phyloP scores from a whole-genome alignment of 805 yeast genomes.

The Saccharomycopsis babjevae region DNA sequence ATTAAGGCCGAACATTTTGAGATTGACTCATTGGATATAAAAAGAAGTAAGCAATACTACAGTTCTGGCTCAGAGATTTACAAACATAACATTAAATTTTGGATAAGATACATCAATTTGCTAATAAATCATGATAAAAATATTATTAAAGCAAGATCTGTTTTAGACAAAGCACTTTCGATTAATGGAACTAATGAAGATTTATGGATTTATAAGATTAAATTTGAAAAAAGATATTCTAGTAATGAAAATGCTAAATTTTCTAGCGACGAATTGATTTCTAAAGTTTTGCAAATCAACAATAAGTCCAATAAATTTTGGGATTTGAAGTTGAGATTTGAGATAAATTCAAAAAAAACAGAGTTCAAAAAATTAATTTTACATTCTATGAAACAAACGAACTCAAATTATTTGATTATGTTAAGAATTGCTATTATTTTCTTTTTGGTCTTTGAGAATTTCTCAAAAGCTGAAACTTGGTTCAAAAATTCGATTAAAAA shows the following conservation, averaged over 20 bases:
- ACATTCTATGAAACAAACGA: constrained; percentile 61
- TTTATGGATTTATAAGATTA: constrained; percentile 50
- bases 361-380: constrained; percentile 47
- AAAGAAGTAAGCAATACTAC: constrained; percentile 38
- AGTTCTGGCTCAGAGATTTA: constrained; percentile 39
- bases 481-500: constrained; percentile 55
- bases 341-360: constrained; percentile 35
- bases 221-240: constrained; percentile 43
- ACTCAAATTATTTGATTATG: constrained; percentile 49
- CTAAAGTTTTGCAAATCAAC: constrained; percentile 46
- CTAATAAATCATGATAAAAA: constrained; percentile 29
- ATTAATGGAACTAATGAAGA: constrained; percentile 37
- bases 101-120: constrained; percentile 42
- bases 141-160: constrained; percentile 49
- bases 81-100: constrained; percentile 36
- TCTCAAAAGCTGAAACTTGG: constrained; percentile 60
- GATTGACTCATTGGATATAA: constrained; percentile 21
- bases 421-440: constrained; percentile 57
- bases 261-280: constrained; percentile 30
- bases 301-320: constrained; percentile 57
- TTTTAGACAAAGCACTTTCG: constrained; percentile 55
- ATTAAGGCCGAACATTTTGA: constrained; percentile 52
- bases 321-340: constrained; percentile 44
- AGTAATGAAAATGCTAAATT: constrained; percentile 42
- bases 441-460: constrained; percentile 49